These are phyloP conservation scores for Mycena albidolilacea DNA, from an alignment of 768 basidiomycete species.

Conservation along the genomic window DNA sequence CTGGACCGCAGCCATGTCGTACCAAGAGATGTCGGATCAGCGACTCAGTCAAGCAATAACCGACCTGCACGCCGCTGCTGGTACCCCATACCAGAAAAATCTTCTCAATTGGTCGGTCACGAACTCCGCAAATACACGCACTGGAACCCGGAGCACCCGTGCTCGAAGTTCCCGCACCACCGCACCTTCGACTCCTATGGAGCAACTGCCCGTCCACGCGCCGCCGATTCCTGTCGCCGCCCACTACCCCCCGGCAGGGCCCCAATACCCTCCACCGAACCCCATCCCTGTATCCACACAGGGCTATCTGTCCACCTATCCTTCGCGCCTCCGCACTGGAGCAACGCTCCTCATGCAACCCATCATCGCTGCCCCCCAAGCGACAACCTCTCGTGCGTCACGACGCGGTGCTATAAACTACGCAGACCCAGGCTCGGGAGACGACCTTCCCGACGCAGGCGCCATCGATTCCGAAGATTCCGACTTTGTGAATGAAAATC, in stretches of 20 bases:
- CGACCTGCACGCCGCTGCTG: conserved; percentile 60
- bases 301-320: conserved; percentile 85
- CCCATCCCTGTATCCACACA: conserved; percentile 77
- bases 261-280: conserved; percentile 67
- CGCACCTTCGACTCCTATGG: conserved; percentile 49
- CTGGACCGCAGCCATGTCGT: conserved; percentile 6
- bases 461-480: conserved; percentile 89
- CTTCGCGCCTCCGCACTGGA: conserved; percentile 93
- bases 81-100: conserved; percentile 33
- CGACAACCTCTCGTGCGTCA: conserved; percentile 63
- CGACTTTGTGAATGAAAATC: conserved; percentile 66
- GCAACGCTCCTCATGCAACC: conserved; percentile 94
- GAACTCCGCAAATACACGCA: conserved; percentile 53
- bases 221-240: conserved; percentile 35
- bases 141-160: conserved; percentile 32
- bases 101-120: conserved; percentile 58
- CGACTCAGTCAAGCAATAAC: conserved; percentile 76
- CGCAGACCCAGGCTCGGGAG: conserved; percentile 87
- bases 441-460: conserved; percentile 86
- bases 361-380: conserved; percentile 76
- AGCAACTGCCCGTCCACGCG: conserved; percentile 55
- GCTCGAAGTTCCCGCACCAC: conserved; percentile 39
- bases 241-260: conserved; percentile 50
- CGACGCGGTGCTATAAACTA: conserved; percentile 87
- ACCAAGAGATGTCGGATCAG: conserved; percentile 66